Evolutionary conservation across 2,329 filamentous ascomycete species (phyloP), one percentile per base, ranked within the genome.

Genomic region (Penicillium thymicola): DNA sequence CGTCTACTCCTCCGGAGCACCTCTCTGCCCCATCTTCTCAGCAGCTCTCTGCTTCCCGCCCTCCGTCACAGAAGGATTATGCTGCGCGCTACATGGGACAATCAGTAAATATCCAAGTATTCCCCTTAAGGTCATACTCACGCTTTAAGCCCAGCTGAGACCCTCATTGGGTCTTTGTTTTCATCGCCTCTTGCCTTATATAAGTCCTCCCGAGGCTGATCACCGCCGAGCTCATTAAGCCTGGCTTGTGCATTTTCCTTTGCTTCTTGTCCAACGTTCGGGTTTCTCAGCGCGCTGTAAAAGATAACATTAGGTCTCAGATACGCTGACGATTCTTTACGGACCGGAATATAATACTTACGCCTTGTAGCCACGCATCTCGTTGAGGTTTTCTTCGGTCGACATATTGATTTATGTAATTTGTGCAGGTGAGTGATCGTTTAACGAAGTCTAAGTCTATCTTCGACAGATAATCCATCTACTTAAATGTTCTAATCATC

Each of bases 281-380:
- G 48, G 48, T 51, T 51, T 27, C 14, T 43, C 28, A 51, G 27
- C 4, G 38, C 23, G 27, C 48, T 51, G 18, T 40, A 7, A n/a
- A 40, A 30, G 4, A 34, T 14, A n/a, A 2, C 0, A 4, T 40
- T 51, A 10, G 14, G 9, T 8, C 2, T 43, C n/a, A 41, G 37
- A 42, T 10, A 23, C 6, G 14, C 37, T 32, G 2, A 8, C 3
- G 18, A 23, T 2, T 3, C n/a, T 32, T 9, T 11, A 38, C 28
- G 11, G 21, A 25, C 14, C 23, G 7, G 3, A 49, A 10, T 38
- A 1, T 6, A n/a, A 14, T 32, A 43, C 37, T 51, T 43, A 43
- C 48, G 48, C 48, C 18, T 51, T 51, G 38, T 51, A 51, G 5
- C 48, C 48, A 43, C 48, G 48, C 48, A 51, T 51, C 21, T 51